Evolutionary conservation across 2,329 filamentous ascomycete genomes (phyloP), one percentile per base, ranked within the genome.

Genomic region (Leptosphaerulina australis): DNA sequence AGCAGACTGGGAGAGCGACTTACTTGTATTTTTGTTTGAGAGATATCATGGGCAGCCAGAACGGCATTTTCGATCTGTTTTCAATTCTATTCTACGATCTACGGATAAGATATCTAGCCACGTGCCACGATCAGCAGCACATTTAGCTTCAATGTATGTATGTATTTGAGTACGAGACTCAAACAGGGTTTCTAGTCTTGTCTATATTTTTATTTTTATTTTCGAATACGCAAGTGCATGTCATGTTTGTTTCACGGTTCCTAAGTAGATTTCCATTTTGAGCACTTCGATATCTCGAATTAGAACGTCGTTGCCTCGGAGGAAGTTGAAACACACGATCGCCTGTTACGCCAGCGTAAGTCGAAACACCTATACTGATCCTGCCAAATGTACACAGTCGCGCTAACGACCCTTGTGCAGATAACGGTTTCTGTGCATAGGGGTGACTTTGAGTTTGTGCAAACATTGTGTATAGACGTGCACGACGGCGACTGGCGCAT

Each of bases 1-100:
- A 52, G 47, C 52, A 39, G 47, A 48, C 47, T 52, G 47, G 47
- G 47, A 25, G 35, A 52, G 52, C 52, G 38, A 49, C 43, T 11
- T 38, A n/a, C 43, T 52, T 39, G n/a, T 34, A 28, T 33, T 40
- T 44, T 29, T 36, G 15, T 43, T 31, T 44, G 40, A 24, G 18
- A 53, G 49, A 53, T 56, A 43, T 49, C 43, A 53, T 18, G 50
- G 50, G 11, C 20, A 52, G 53, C 53, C 48, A 52, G 26, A 31
- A 47, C 49, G 53, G 53, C 53, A 52, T 20, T 36, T 47, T 51
- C 29, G 10, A 29, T 33, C 12, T 45, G 37, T 3, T 39, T 50
- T 36, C 18, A 25, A 34, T 56, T 51, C 25, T 3, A 12, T 51
- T 51, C 48, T 48, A 43, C 6, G 31, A 35, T 35, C 33, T 35